phyloP scores from a whole-genome alignment of 1,139 yeast genomes.

The Pneumocystis oryctolagi region DNA sequence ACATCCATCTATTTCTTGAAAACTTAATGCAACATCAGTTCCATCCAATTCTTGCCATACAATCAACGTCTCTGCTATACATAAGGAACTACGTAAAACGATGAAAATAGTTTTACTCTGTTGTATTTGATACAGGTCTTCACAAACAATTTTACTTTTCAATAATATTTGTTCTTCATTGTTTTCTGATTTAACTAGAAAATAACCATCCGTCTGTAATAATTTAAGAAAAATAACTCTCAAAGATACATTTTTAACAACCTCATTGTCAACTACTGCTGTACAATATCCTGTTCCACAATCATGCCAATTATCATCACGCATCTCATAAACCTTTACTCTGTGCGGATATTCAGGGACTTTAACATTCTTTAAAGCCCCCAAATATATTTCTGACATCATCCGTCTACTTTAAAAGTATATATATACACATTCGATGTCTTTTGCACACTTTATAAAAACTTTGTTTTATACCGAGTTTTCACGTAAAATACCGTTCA shows the following conservation, averaged over 20 bases:
- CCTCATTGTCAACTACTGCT: conserved; percentile 40
- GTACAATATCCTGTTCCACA: conserved; percentile 85
- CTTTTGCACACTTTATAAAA: neutral
- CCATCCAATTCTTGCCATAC: conserved; percentile 84
- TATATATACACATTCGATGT: neutral
- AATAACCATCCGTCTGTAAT: conserved; percentile 34
- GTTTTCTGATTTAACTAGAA: conserved; percentile 60
- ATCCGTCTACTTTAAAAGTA: neutral
- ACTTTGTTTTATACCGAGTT: neutral
- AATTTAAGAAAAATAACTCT: too few species aligned
- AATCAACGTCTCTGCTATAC: conserved; percentile 50
- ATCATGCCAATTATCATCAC: conserved; percentile 78
- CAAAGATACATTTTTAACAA: neutral
- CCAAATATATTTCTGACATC: neutral
- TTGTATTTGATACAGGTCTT: conserved; percentile 77
- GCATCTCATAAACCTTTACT: conserved; percentile 74
- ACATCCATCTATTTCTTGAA: conserved; percentile 88
- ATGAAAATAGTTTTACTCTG: conserved; percentile 28
- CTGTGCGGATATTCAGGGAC: conserved; percentile 44
- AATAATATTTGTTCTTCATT: conserved; percentile 46
- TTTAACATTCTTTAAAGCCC: conserved; percentile 4
- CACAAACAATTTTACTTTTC: conserved; percentile 52
- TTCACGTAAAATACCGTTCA: neutral
- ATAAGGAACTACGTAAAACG: neutral
- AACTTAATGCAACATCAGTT: conserved; percentile 73